phyloP scores from a whole-genome alignment of 2,329 filamentous ascomycete species.

The Parascedosporium putredinis region DNA sequence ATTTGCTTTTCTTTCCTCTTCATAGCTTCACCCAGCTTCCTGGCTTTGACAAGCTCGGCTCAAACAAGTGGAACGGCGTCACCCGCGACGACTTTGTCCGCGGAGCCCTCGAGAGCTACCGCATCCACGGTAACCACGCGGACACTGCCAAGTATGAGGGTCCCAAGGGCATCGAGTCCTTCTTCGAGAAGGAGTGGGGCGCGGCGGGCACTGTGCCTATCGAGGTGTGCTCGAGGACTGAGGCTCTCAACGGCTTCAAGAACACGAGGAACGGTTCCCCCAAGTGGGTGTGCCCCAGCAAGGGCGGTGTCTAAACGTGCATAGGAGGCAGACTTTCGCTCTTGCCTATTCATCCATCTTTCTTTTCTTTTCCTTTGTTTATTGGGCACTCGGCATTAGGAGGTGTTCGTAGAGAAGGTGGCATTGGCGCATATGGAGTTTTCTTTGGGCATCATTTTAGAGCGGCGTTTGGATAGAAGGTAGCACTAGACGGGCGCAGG shows the following conservation, averaged over 20 bases:
- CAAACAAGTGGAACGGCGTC: background rate
- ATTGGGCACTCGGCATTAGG: no score
- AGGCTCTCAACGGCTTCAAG: background rate
- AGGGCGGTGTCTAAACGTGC: background rate
- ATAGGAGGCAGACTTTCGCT: no score
- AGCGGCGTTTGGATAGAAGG: no score
- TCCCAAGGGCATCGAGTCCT: background rate
- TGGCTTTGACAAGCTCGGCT: background rate
- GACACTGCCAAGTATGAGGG: background rate
- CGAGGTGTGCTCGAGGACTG: background rate
- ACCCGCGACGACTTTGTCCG: background rate
- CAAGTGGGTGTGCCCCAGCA: background rate
- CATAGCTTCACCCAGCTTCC: background rate
- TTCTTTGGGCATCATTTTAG: no score
- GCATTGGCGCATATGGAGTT: no score
- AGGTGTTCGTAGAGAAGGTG: no score
- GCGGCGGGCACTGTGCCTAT: background rate
- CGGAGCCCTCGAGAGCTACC: background rate
- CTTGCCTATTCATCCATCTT: no score
- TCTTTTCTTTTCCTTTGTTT: background rate
- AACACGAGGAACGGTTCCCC: background rate
- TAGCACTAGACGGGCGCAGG: no score
- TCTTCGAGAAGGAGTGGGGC: background rate
- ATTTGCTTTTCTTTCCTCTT: no score
- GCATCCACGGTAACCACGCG: background rate